Conservation (phyloP, 2,329 filamentous ascomycete species). For the Xylaria sp. region DNA sequence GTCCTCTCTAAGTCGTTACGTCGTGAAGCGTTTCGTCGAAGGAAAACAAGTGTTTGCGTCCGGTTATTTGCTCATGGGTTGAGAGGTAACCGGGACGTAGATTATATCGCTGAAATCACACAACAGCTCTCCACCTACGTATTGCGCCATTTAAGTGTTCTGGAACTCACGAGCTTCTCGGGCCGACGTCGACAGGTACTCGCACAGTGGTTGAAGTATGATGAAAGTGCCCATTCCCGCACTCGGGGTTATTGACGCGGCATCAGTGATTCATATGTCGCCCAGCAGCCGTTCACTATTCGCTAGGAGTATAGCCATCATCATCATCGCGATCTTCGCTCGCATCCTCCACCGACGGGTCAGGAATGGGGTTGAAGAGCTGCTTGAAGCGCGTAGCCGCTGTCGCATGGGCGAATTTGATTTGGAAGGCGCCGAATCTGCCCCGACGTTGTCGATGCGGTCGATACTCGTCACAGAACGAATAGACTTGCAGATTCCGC, state of each 20-base stretch:
- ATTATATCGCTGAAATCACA: too few relatives aligned
- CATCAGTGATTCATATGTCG: not conserved
- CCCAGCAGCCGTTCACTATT: slow-evolving; percentile 5
- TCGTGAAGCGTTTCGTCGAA: slow-evolving; percentile 1
- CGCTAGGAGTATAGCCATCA: slow-evolving; percentile 15
- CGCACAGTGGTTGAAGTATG: not conserved
- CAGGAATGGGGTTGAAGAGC: slow-evolving; percentile 51
- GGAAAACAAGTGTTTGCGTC: slow-evolving; percentile 2
- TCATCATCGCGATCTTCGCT: slow-evolving; percentile 32
- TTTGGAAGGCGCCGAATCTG: slow-evolving; percentile 61
- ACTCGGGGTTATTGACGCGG: not conserved
- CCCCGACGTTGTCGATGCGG: slow-evolving; percentile 64
- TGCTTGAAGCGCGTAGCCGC: slow-evolving; percentile 57
- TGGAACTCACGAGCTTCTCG: not conserved
- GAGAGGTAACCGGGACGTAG: not conserved
- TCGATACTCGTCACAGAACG: slow-evolving; percentile 68
- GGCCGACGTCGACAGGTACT: not conserved
- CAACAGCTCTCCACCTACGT: too few relatives aligned
- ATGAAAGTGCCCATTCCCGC: not conserved
- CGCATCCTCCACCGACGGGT: slow-evolving; percentile 35
- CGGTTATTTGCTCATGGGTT: not conserved
- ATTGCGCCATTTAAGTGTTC: too few relatives aligned
- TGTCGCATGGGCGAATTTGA: slow-evolving; percentile 56
- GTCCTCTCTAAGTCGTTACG: slow-evolving; percentile 11
- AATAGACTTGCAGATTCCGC: slow-evolving; percentile 66